These are phyloP conservation scores for Phytomonas sp. DNA, from an alignment of 208 protist genomes.

Conservation along the genomic window DNA sequence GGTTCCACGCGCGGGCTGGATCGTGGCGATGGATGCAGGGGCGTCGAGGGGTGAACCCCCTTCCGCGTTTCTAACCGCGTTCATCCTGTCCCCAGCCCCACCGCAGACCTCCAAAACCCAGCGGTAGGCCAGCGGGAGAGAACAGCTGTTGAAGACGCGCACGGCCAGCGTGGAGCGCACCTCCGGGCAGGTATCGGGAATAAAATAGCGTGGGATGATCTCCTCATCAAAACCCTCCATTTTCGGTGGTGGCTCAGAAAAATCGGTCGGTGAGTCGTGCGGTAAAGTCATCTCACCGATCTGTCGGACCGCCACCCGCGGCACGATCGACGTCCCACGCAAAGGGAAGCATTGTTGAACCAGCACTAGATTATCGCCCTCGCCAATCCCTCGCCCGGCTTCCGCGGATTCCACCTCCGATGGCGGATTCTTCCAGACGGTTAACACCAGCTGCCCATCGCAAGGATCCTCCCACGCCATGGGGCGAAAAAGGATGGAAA, in stretches of 20 bases:
- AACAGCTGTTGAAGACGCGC: conserved; percentile 49
- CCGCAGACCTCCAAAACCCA: conserved; percentile 22
- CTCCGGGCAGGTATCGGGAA: conserved; percentile 48
- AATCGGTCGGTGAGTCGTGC: background rate
- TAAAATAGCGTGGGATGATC: conserved; percentile 12
- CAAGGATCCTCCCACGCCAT: conserved; percentile 33
- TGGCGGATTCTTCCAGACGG: background rate
- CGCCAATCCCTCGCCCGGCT: conserved; percentile 28
- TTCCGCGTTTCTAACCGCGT: background rate
- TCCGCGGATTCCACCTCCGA: conserved; percentile 3
- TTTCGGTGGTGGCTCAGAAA: conserved; percentile 12
- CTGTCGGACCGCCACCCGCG: conserved; percentile 46
- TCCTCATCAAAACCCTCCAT: conserved; percentile 14
- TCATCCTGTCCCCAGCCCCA: background rate
- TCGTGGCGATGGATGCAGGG: conserved; percentile 1
- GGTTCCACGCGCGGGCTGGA: conserved; percentile 12
- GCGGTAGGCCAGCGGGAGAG: conserved; percentile 49
- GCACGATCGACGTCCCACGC: conserved; percentile 49
- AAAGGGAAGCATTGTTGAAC: conserved; percentile 46
- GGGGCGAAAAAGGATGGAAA: conserved; percentile 56
- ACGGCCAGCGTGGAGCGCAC: conserved; percentile 39
- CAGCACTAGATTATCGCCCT: conserved; percentile 29
- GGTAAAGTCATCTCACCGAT: conserved; percentile 39
- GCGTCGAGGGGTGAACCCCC: background rate
- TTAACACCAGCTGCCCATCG: conserved; percentile 24